These are phyloP conservation scores for Solanum clarkiae DNA, from an alignment of 257 asterid genomes.

Conservation along the genomic window DNA sequence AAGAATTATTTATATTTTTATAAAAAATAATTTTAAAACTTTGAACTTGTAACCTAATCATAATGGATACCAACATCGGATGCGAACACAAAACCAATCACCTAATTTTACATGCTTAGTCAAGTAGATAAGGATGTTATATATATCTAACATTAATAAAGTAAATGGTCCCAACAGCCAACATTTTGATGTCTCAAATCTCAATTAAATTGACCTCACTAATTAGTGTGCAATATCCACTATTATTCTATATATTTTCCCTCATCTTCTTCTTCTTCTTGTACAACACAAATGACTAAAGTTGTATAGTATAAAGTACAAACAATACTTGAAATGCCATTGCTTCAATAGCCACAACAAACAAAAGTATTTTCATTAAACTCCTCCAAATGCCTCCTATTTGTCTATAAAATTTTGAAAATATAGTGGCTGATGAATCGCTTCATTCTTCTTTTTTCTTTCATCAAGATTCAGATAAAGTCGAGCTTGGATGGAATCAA, in stretches of 20 bases:
- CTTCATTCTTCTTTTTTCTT: neutral
- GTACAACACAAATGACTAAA: neutral
- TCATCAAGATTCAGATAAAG: neutral
- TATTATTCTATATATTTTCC: neutral
- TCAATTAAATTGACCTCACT: neutral
- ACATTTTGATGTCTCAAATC: neutral
- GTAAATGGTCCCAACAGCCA: neutral
- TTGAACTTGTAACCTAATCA: neutral
- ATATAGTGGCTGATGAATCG: rapidly evolving
- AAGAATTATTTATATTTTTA: too few species aligned
- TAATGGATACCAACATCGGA: neutral
- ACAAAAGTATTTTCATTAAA: neutral
- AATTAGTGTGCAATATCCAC: neutral
- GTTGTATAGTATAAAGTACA: neutral
- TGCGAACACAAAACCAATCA: neutral
- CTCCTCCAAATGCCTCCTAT: neutral
- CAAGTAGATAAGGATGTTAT: neutral
- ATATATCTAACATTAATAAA: neutral
- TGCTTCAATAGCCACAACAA: neutral
- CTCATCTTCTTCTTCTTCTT: neutral
- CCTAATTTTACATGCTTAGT: neutral
- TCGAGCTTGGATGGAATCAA: neutral
- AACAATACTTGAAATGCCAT: neutral
- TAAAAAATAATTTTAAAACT: neutral
- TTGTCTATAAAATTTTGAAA: neutral